Conservation (phyloP, 768 basidiomycete species). For the Kondoa subrosea region DNA sequence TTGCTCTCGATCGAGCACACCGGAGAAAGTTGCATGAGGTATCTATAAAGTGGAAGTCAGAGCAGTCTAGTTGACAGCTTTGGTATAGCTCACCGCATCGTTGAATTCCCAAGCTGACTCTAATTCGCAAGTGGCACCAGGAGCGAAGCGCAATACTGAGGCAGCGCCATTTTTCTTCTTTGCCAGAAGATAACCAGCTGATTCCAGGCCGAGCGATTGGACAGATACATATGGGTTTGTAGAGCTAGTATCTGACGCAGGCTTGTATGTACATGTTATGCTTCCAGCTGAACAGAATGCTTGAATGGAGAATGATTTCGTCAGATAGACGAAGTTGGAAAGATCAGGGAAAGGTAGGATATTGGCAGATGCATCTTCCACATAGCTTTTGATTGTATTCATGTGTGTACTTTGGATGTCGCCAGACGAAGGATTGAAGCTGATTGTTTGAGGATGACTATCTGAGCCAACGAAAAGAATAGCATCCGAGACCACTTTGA, state of each 20-base stretch:
- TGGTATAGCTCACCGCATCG: not conserved
- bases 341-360: not conserved
- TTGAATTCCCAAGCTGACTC: not conserved
- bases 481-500: not conserved
- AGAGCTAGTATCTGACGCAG: not conserved
- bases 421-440: not conserved
- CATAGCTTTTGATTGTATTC: not conserved
- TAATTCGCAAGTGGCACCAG: not conserved
- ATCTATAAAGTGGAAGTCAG: not conserved
- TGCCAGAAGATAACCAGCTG: not conserved
- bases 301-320: not conserved
- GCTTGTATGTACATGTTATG: not conserved
- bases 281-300: not conserved
- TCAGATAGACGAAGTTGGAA: not conserved
- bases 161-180: not conserved
- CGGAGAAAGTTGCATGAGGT: constrained; percentile 3
- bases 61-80: no score
- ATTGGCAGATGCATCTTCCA: not conserved
- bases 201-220: not conserved
- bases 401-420: not conserved
- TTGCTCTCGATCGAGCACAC: constrained; percentile 11
- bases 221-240: not conserved
- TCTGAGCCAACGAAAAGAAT: not conserved
- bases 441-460: not conserved
- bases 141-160: not conserved